Base-by-base conservation (phyloP, 2,329 filamentous ascomycete species). In the Salinomyces thailandicus region DNA sequence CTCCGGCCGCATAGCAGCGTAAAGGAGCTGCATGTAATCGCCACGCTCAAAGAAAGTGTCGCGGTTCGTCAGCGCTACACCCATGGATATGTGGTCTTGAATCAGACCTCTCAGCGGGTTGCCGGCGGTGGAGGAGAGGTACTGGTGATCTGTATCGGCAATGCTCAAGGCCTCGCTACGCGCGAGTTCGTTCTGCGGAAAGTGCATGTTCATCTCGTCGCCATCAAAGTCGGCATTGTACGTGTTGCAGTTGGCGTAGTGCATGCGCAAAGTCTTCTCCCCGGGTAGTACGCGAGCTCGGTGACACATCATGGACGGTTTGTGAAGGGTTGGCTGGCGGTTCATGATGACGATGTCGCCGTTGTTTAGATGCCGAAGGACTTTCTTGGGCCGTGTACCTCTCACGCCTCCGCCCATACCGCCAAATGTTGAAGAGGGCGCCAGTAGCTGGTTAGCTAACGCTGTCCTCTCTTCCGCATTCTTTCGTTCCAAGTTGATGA, bases 151-250 rank as follows among this genome's bases (percentile, higher is more conserved):
- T 2, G 91, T 95, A 58, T 96, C 89, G 24, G 91, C 91, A 52
- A 98, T 80, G 49, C 86, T 84, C 48, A 93, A 73, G 2, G 91
- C 91, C 64, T 98, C 91, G 2, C 89, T 84, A 49, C 91, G 75
- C 12, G 91, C 91, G 46, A 96, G 71, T 58, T 96, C 93, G 50
- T 94, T 96, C 52, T 98, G 91, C 1, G 91, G 91, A 55, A 98
- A 96, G 63, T 98, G 91, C 87, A 98, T 93, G 61, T 98, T 98
- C 91, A 98, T 98, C 62, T 98, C 91, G 58, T 98, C 91, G 60
- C 91, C 91, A 55, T 98, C 93, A 56, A 98, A 98, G 71, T 98
- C 91, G 19, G 91, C 91, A 52, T 98, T 98, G 70, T 98, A 98
- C 0, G 91, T 95, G 56, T 98, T 98, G 61, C 91, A 96, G 60